Evolutionary conservation across 768 basidiomycete genomes (phyloP), one percentile per base, ranked within the genome.

Genomic region (Termitomyces sp.): DNA sequence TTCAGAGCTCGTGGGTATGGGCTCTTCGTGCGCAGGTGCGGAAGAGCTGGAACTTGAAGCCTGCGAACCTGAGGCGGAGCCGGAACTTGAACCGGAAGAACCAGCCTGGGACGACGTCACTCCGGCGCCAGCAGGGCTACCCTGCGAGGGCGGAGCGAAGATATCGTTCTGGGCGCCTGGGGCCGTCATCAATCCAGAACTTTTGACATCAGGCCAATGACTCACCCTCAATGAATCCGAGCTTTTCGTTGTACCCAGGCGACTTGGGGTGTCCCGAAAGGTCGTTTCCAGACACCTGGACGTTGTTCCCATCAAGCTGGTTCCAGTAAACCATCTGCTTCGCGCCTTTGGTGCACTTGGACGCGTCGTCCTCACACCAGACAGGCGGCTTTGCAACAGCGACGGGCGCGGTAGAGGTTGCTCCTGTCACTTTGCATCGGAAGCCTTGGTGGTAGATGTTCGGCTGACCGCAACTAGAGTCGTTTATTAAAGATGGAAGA

Each of bases 321-420:
- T 84, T 75, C 81, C 81, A 84, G 66, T 77, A 78, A 41, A 84
- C 62, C 78, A 83, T 78, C 72, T 84, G 81, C 62, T 83, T 83
- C 3, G 82, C 72, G 45, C 81, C 82, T 61, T 75, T 70, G 22
- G 70, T 70, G 61, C 82, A 84, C 24, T 65, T 70, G 9, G 63
- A 64, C 4, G 70, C 67, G 56, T 83, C 70, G 44, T 73, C 75
- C 63, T 84, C 77, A 63, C 82, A 84, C 81, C 81, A 84, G 4
- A 77, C 74, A 2, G 81, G 73, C 12, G 82, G 74, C 58, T 81
- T 72, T 6, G 76, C 69, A 0, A 70, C 50, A 15, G 75, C 79
- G 12, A 84, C 58, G 15, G 78, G 73, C 0, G 68, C 72, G 16
- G 65, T 77, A 34, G 72, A 69, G 1, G 68, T 78, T 3, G 81